Percentiles rank a stretch among this genome's conserved stretches.
Evolutionary conservation across 495 filamentous ascomycete genomes (phyloP).

Genomic region (Gamarada debralockiae): DNA sequence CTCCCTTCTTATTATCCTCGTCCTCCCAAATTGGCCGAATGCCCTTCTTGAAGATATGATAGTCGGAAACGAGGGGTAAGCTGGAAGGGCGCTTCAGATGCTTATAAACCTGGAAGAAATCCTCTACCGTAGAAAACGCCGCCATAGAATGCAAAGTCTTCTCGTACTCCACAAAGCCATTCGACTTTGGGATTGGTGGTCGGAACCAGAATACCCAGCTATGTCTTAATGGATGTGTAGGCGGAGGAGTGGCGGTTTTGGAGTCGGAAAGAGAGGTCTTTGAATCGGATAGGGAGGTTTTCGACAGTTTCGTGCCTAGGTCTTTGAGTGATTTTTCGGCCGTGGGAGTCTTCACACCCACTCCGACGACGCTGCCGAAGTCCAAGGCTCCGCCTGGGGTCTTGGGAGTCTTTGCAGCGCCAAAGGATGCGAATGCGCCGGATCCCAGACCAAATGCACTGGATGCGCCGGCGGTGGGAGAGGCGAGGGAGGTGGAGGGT

Average conservation of each 20-base stretch:
- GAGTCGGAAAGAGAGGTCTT: slow-evolving; percentile 34
- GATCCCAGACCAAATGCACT: slow-evolving; percentile 91
- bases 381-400: slow-evolving; percentile 80
- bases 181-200: slow-evolving; percentile 82
- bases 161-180: slow-evolving; percentile 92
- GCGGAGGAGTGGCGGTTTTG: slow-evolving; percentile 33
- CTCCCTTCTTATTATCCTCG: slow-evolving; percentile 90
- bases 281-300: slow-evolving; percentile 33
- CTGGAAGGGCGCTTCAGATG: slow-evolving; percentile 87
- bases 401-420: slow-evolving; percentile 80
- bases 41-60: slow-evolving; percentile 96
- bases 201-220: slow-evolving; percentile 98
- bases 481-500: slow-evolving; percentile 69
- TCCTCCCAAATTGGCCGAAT: slow-evolving; percentile 98
- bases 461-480: slow-evolving; percentile 82
- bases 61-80: slow-evolving; percentile 91
- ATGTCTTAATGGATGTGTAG: slow-evolving; percentile 67
- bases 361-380: slow-evolving; percentile 53
- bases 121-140: slow-evolving; percentile 74
- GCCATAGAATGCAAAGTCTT: slow-evolving; percentile 90
- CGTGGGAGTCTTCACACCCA: slow-evolving; percentile 59
- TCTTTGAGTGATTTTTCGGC: slow-evolving; percentile 52
- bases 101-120: slow-evolving; percentile 88
- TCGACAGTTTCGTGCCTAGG: slow-evolving; percentile 39
- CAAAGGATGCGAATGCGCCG: slow-evolving; percentile 95